These are phyloP conservation scores for Penicillium psychrofluorescens DNA, from an alignment of 495 filamentous ascomycete genomes.

Conservation along the genomic window DNA sequence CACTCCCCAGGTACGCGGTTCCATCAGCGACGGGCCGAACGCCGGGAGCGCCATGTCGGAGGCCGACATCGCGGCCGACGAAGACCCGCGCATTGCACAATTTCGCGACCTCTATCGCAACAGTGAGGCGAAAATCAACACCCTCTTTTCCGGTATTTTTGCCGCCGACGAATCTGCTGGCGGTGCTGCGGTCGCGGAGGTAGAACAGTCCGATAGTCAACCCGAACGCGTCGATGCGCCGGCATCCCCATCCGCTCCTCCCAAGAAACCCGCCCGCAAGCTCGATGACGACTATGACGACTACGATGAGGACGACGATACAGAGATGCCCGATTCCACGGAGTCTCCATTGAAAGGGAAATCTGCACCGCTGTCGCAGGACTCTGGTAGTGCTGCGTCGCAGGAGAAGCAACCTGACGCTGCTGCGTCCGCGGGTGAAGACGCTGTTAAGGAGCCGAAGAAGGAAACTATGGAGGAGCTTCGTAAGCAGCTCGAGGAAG, in stretches of 20 bases:
- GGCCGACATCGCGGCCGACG: conserved; percentile 47
- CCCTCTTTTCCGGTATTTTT: conserved; percentile 47
- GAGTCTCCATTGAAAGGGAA: conserved; percentile 57
- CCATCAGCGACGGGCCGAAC: conserved; percentile 40
- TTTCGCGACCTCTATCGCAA: conserved; percentile 54
- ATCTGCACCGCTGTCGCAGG: conserved; percentile 35
- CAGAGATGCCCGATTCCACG: conserved; percentile 47
- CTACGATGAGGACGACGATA: conserved; percentile 79
- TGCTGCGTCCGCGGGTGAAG: conserved; percentile 19
- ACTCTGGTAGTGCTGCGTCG: conserved; percentile 19
- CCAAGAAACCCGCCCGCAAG: conserved; percentile 57
- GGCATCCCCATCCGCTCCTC: conserved; percentile 27
- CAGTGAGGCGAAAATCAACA: conserved; percentile 54
- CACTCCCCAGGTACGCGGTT: conserved; percentile 44
- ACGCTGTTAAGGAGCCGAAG: conserved; percentile 36
- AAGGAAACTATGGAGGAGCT: conserved; percentile 73
- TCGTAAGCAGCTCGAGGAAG: conserved; percentile 87
- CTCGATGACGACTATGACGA: conserved; percentile 78
- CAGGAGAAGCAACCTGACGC: conserved; percentile 21
- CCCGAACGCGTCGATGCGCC: conserved; percentile 34
- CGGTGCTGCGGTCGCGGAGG: conserved; percentile 16
- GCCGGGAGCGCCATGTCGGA: conserved; percentile 42
- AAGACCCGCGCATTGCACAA: conserved; percentile 55
- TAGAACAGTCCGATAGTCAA: conserved; percentile 21
- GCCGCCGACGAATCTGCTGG: conserved; percentile 22